Evolutionary conservation across 2,329 filamentous ascomycete species (phyloP), one percentile per base, ranked within the genome.

Genomic region (Colletotrichum camelliae): DNA sequence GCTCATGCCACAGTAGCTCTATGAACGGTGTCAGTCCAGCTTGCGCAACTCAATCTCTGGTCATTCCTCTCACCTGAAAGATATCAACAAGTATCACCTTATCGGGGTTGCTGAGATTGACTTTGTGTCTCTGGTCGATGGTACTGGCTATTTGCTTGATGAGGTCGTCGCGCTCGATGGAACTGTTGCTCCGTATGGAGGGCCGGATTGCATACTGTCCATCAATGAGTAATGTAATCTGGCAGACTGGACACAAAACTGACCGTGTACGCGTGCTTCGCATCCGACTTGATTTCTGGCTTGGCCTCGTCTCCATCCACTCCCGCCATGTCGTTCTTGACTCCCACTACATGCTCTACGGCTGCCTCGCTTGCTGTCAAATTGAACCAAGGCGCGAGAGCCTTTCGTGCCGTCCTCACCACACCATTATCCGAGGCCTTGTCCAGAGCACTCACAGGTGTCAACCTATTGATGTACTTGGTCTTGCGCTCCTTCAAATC

Each of bases 191-290:
- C 71, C 95, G 92, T 77, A 95, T 91, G 16, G 91, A 94, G n/a
- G 93, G 91, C 60, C 95, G 92, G 79, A 97, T 96, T n/a, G 94
- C 95, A 84, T 95, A 97, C 94, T 96, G 77, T 13, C 65, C 15
- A 24, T 16, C 15, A 31, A 31, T 31, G 31, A 24, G 62, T 21
- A 37, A 10, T 3, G 15, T 7, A 37, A n/a, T 16, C 3, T 48
- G 18, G 43, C 15, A 75, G 21, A 52, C 57, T 48, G 21, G 13
- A 16, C 16, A 70, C 31, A 77, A 64, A 64, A 83, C 88, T 82
- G 82, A 91, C 89, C 77, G 89, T 87, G 75, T 81, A 83, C 37
- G 81, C 80, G 10, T 80, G 77, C 65, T 78, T 73, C 61, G 78
- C 76, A 7, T 72, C 58, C 24, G 67, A 55, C 12, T 57, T 39